Conservation (phyloP, 2,329 filamentous ascomycete genomes). For the Aureobasidium namibiae region DNA sequence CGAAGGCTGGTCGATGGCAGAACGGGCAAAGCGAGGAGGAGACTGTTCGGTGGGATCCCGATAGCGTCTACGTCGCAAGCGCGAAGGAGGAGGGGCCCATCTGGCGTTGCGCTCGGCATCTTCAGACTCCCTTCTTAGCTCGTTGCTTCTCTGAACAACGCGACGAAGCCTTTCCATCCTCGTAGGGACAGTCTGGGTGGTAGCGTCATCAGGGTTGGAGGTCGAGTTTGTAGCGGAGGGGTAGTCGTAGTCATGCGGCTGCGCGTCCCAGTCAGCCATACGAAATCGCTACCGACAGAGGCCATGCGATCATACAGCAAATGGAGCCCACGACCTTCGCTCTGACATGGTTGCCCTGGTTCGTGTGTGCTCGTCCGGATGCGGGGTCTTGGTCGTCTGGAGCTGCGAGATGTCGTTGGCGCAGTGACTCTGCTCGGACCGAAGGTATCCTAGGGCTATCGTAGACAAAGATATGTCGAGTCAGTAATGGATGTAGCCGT, state of each 20-base stretch:
- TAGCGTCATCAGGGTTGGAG: constrained; percentile 16
- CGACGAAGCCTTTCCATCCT: constrained; percentile 27
- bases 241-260: constrained; percentile 36
- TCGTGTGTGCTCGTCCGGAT: background rate
- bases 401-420: background rate
- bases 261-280: constrained; percentile 5
- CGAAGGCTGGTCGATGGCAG: constrained; percentile 7
- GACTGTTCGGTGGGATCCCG: constrained; percentile 6
- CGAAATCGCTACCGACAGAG: background rate
- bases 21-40: background rate
- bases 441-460: background rate
- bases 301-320: constrained; percentile 11
- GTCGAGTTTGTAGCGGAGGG: constrained; percentile 33
- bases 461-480: background rate
- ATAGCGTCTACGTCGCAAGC: constrained; percentile 9
- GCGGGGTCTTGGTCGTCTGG: background rate
- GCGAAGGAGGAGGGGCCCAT: constrained; percentile 13
- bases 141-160: constrained; percentile 26
- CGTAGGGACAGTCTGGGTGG: constrained; percentile 19
- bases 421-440: background rate
- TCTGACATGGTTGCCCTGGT: constrained; percentile 13
- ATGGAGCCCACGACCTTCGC: constrained; percentile 15
- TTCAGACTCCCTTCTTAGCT: constrained; percentile 21
- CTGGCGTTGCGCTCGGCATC: constrained; percentile 16
- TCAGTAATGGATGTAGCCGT: background rate